phyloP scores from a whole-genome alignment of 2,329 filamentous ascomycete species.

The Escovopsis sp. region DNA sequence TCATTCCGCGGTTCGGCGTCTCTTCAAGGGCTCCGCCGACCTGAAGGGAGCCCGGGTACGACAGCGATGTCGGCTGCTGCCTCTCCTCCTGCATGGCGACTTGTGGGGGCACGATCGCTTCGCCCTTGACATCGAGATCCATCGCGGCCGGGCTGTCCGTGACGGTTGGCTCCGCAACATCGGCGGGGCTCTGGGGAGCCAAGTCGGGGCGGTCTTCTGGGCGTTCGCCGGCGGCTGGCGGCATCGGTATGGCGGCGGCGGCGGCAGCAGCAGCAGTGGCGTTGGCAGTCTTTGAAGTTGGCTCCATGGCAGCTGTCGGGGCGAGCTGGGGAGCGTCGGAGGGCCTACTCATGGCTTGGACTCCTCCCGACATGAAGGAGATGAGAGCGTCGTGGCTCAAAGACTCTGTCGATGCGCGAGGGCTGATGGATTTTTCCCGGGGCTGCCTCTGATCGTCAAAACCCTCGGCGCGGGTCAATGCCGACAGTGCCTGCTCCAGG shows the following conservation, averaged over 20 bases:
- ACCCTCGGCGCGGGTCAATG: constrained; percentile 38
- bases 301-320: constrained; percentile 29
- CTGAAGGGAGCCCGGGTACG: constrained; percentile 39
- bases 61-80: constrained; percentile 33
- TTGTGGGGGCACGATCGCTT: constrained; percentile 21
- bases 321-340: constrained; percentile 34
- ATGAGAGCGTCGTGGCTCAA: constrained; percentile 38
- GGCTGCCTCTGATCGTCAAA: constrained; percentile 38
- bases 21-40: constrained; percentile 27
- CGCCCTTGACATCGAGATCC: constrained; percentile 34
- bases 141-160: constrained; percentile 38
- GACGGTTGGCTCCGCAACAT: constrained; percentile 26
- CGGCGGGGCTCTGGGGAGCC: constrained; percentile 30
- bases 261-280: constrained; percentile 2
- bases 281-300: constrained; percentile 22
- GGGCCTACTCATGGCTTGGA: constrained; percentile 40
- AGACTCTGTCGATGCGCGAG: constrained; percentile 35
- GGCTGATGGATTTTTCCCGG: constrained; percentile 25
- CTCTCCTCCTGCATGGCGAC: constrained; percentile 37
- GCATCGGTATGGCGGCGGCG: constrained; percentile 13
- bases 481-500: constrained; percentile 28
- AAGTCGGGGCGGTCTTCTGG: constrained; percentile 25
- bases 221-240: constrained; percentile 19
- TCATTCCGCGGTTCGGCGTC: constrained; percentile 37
- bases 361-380: constrained; percentile 38